Conservation (phyloP, 768 basidiomycete genomes). For the Amanita exitialis region DNA sequence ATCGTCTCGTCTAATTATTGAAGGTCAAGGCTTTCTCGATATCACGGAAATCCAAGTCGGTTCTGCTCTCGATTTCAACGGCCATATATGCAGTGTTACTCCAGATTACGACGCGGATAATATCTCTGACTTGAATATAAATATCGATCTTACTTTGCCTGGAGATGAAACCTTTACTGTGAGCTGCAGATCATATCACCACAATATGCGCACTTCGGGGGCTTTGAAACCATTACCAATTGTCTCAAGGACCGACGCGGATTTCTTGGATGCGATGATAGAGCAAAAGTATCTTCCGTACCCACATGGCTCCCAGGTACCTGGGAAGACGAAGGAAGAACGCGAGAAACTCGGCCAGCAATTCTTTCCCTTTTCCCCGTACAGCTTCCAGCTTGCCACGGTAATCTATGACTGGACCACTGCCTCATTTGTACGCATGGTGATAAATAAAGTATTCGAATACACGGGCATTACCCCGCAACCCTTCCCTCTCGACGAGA, state of each 20-base stretch:
- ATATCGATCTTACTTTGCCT: not conserved
- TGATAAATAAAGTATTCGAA: conserved; percentile 8
- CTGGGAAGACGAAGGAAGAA: not conserved
- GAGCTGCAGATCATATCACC: too few species aligned
- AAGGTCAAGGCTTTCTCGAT: not conserved
- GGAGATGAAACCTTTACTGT: not conserved
- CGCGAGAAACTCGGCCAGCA: not conserved
- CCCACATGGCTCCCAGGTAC: not conserved
- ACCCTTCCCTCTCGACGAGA: conserved; percentile 4
- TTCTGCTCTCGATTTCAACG: not conserved
- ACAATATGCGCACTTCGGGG: not conserved
- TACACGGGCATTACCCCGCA: conserved; percentile 1
- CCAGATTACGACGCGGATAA: not conserved
- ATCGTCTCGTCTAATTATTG: not conserved
- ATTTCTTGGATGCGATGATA: not conserved
- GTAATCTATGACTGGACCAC: too few species aligned
- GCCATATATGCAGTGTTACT: not conserved
- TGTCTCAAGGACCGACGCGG: not conserved
- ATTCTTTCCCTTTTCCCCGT: conserved; percentile 7
- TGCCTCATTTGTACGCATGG: conserved; percentile 1
- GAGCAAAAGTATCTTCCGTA: not conserved
- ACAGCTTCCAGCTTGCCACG: conserved; percentile 9
- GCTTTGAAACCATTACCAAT: not conserved
- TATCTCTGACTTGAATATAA: not conserved
- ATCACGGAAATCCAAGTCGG: not conserved